A percentile compares a stretch with the other conserved stretches of the same genome.
phyloP scores from a whole-genome alignment of 2,329 filamentous ascomycete genomes.

The Epichloe sp. region DNA sequence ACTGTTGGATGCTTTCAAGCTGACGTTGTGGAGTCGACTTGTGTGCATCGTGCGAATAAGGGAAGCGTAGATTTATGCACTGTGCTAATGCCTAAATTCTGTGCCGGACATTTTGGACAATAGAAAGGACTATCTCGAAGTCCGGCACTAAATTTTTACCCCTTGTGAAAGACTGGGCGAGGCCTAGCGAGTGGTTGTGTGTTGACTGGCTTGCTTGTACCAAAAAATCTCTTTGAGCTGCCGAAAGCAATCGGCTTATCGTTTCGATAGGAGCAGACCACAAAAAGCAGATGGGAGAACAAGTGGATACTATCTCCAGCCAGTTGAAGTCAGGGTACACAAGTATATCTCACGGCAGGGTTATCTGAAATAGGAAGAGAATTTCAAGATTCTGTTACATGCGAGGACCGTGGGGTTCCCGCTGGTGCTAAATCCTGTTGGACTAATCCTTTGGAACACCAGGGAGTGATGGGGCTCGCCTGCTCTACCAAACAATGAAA shows the following conservation, averaged over 20 bases:
- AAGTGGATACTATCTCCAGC: not conserved
- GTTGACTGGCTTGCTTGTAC: no score
- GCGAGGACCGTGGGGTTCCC: not conserved
- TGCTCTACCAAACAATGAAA: not conserved
- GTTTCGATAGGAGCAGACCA: no score
- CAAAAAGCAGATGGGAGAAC: not conserved
- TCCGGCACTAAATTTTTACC: no score
- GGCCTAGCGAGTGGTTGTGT: no score
- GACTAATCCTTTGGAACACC: not conserved
- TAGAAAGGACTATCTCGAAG: no score
- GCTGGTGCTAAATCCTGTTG: not conserved
- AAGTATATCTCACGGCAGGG: no score
- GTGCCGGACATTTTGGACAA: no score
- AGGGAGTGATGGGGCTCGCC: not conserved
- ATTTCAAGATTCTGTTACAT: not conserved
- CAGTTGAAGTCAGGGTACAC: not conserved
- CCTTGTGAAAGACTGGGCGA: no score
- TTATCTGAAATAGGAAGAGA: not conserved
- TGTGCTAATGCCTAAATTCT: not conserved
- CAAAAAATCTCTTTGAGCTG: no score
- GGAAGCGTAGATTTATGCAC: not conserved
- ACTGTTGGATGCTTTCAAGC: not conserved
- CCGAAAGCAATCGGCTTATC: no score
- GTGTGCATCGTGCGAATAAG: not conserved
- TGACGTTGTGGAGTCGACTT: not conserved